A percentile compares a stretch with the other conserved stretches of the same genome.
Conservation (phyloP, 2,329 filamentous ascomycete species). For the Sclerotinia subarctica region DNA sequence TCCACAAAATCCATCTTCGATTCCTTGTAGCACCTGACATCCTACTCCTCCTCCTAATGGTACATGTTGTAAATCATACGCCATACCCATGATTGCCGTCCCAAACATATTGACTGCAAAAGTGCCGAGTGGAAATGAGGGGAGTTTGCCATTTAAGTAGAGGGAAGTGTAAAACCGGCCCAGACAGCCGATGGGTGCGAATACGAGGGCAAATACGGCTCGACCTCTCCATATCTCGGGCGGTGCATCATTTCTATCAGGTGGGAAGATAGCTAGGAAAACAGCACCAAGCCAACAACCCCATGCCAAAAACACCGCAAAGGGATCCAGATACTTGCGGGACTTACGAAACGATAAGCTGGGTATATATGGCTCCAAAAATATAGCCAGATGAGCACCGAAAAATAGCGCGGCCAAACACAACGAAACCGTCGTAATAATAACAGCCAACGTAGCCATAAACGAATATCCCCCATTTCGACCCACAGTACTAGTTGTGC, state of each 20-base stretch:
- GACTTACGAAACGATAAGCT: conserved; percentile 56
- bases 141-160: conserved; percentile 63
- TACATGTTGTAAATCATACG: conserved; percentile 74
- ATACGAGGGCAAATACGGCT: conserved; percentile 72
- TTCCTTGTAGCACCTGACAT: conserved; percentile 65
- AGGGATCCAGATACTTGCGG: conserved; percentile 61
- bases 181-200: conserved; percentile 78
- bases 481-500: conserved; percentile 41
- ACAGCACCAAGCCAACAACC: conserved; percentile 77
- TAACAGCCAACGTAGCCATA: conserved; percentile 72
- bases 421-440: conserved; percentile 68
- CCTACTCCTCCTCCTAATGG: conserved; percentile 53
- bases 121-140: conserved; percentile 78
- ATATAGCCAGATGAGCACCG: conserved; percentile 72
- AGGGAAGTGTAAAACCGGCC: conserved; percentile 70
- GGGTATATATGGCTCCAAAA: conserved; percentile 56
- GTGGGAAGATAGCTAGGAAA: conserved; percentile 68
- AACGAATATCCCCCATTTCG: conserved; percentile 77
- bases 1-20: conserved; percentile 67
- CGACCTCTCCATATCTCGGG: conserved; percentile 69
- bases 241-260: conserved; percentile 47
- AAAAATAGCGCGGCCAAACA: conserved; percentile 66
- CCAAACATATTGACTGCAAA: conserved; percentile 79
- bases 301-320: conserved; percentile 62
- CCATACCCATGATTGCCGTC: conserved; percentile 69